Conservation (phyloP, 2,329 filamentous ascomycete genomes). For the Alternaria ethzedia region DNA sequence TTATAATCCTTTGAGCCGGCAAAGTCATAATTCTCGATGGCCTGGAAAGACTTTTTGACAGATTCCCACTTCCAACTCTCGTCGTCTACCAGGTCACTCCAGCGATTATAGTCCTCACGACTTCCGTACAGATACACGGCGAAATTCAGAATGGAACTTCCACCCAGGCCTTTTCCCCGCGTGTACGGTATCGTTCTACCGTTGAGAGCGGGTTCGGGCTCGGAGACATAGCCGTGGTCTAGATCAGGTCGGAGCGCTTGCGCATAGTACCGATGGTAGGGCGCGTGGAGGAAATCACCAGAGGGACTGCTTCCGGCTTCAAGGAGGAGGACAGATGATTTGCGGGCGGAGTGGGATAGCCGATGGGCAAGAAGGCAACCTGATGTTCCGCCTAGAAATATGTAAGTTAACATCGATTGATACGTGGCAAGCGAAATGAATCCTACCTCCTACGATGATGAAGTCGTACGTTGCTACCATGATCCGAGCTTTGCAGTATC, state of each 20-base stretch:
- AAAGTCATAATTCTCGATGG: conserved; percentile 61
- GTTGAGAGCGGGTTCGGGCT: conserved; percentile 40
- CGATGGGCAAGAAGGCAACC: conserved; percentile 63
- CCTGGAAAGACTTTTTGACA: conserved; percentile 59
- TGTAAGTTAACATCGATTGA: background rate
- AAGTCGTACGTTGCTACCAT: conserved; percentile 45
- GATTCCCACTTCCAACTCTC: conserved; percentile 62
- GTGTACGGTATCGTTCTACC: conserved; percentile 52
- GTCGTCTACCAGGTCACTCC: conserved; percentile 64
- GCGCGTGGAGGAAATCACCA: conserved; percentile 46
- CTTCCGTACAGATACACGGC: conserved; percentile 56
- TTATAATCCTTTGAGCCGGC: conserved; percentile 35
- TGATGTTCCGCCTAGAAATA: conserved; percentile 61
- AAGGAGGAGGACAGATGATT: conserved; percentile 64
- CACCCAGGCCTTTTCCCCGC: conserved; percentile 59
- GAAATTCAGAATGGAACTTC: conserved; percentile 56
- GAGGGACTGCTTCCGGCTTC: conserved; percentile 66
- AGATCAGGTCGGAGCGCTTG: conserved; percentile 55
- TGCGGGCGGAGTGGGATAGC: conserved; percentile 56
- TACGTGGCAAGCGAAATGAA: background rate
- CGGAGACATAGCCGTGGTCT: conserved; percentile 58
- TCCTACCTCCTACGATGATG: conserved; percentile 50
- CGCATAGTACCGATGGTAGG: conserved; percentile 61
- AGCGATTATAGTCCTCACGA: conserved; percentile 67
- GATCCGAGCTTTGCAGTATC: background rate